Percentiles rank a stretch among this genome's conserved stretches.
Evolutionary conservation across 2,329 filamentous ascomycete genomes (phyloP).

Genomic region (Arthrobotrys conoides): DNA sequence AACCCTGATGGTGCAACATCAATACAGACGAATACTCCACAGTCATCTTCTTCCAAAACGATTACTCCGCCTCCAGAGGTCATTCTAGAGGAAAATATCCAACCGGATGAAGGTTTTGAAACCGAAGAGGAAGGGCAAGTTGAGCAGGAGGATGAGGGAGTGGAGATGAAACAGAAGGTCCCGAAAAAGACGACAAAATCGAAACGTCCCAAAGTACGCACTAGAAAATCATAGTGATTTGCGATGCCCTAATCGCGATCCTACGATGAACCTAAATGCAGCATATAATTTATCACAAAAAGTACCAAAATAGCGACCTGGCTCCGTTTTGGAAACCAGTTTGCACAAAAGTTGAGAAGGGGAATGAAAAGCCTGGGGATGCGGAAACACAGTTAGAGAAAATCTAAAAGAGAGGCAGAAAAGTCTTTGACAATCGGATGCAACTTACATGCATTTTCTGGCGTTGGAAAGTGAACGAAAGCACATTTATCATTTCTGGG

Average conservation of each 20-base stretch:
- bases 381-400: slow-evolving; percentile 23
- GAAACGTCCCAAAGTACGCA: slow-evolving; percentile 42
- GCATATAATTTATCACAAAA: slow-evolving; percentile 7
- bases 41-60: slow-evolving; percentile 1
- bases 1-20: slow-evolving; percentile 22
- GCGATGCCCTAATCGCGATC: not conserved
- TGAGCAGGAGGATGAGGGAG: slow-evolving; percentile 35
- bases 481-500: slow-evolving; percentile 39
- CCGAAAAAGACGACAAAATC: slow-evolving; percentile 36
- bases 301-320: not conserved
- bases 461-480: slow-evolving; percentile 51
- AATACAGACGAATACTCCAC: slow-evolving; percentile 9
- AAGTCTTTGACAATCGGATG: slow-evolving; percentile 37
- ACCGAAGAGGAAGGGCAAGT: slow-evolving; percentile 29
- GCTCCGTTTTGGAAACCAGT: slow-evolving; percentile 6
- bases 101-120: slow-evolving; percentile 53
- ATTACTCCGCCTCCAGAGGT: slow-evolving; percentile 37
- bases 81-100: slow-evolving; percentile 45
- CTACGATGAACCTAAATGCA: not conserved
- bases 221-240: slow-evolving; percentile 27
- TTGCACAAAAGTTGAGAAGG: slow-evolving; percentile 16
- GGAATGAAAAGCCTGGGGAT: not conserved
- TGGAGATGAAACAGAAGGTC: slow-evolving; percentile 45
- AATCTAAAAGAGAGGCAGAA: slow-evolving; percentile 22
- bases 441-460: slow-evolving; percentile 42